These are phyloP conservation scores for Sequoia sempervirens DNA, from an alignment of 75 land plant species.

Conservation along the genomic window DNA sequence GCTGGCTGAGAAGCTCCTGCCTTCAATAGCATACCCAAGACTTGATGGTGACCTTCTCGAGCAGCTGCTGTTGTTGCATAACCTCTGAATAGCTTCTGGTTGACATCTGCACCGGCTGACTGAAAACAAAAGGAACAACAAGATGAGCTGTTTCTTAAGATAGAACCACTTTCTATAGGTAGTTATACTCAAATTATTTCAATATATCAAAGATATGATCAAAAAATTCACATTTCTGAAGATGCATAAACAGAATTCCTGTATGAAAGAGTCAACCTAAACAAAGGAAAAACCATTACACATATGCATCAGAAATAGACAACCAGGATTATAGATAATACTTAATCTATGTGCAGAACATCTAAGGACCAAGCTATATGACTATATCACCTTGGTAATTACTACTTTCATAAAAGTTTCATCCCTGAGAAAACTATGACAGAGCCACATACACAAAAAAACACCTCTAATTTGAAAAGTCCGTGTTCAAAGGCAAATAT, in stretches of 20 bases:
- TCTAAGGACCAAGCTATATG: neutral
- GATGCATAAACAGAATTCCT: neutral
- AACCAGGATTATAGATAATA: neutral
- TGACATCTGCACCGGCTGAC: constrained; percentile 71
- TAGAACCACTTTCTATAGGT: neutral
- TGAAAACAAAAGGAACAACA: constrained; percentile 11
- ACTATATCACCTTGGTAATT: neutral
- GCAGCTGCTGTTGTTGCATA: constrained; percentile 82
- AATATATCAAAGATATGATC: neutral
- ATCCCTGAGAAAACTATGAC: neutral
- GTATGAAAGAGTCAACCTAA: neutral
- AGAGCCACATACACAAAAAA: neutral
- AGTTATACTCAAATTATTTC: neutral
- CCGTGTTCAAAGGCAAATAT: neutral
- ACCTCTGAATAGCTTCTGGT: constrained; percentile 73
- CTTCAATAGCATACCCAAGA: constrained; percentile 41
- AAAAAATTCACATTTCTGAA: neutral
- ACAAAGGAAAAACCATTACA: neutral
- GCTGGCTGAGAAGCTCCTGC: constrained; percentile 66
- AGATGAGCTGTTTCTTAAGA: neutral
- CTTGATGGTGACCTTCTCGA: constrained; percentile 54
- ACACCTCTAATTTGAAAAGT: neutral
- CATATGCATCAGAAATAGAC: neutral
- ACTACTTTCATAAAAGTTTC: neutral
- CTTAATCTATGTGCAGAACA: neutral